Conservation (phyloP, 108 stramenopile genomes). For the Pseudonitzschia multiseries region DNA sequence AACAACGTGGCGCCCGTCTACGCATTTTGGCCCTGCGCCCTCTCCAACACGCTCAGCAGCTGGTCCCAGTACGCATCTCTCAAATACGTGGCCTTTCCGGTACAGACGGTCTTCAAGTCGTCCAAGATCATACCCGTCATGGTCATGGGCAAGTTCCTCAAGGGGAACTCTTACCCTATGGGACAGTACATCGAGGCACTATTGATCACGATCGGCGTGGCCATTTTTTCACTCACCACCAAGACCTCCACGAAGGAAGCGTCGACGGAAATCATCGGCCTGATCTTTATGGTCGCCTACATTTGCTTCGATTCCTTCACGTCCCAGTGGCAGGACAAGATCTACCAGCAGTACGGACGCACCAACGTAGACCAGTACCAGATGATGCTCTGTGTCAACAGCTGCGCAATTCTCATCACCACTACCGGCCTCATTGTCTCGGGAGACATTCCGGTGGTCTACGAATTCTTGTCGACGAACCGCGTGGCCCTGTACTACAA, state of each 20-base stretch:
- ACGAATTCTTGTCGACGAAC: conserved; percentile 89
- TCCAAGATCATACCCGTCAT: conserved; percentile 99
- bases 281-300: conserved; percentile 92
- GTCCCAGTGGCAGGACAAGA: conserved; percentile 96
- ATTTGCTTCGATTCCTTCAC: conserved; percentile 97
- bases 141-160: conserved; percentile 92
- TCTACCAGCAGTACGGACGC: conserved; percentile 92
- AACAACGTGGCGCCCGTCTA: conserved; percentile 85
- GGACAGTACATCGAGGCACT: conserved; percentile 90
- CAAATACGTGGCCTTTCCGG: conserved; percentile 96
- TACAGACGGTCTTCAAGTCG: conserved; percentile 95
- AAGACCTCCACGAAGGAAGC: conserved; percentile 57
- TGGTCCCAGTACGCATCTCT: conserved; percentile 98
- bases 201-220: conserved; percentile 92
- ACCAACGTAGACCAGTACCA: conserved; percentile 91
- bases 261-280: conserved; percentile 78
- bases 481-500: conserved; percentile 87
- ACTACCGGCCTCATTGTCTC: conserved; percentile 84
- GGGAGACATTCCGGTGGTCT: conserved; percentile 89
- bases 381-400: conserved; percentile 99
- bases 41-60: conserved; percentile 93
- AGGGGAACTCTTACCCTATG: conserved; percentile 86
- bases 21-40: conserved; percentile 93
- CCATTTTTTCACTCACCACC: conserved; percentile 82
- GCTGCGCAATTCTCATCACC: conserved; percentile 92